Evolutionary conservation across 805 yeast genomes (phyloP), one percentile per base, ranked within the genome.

Genomic region (Lipomyces yamadae): DNA sequence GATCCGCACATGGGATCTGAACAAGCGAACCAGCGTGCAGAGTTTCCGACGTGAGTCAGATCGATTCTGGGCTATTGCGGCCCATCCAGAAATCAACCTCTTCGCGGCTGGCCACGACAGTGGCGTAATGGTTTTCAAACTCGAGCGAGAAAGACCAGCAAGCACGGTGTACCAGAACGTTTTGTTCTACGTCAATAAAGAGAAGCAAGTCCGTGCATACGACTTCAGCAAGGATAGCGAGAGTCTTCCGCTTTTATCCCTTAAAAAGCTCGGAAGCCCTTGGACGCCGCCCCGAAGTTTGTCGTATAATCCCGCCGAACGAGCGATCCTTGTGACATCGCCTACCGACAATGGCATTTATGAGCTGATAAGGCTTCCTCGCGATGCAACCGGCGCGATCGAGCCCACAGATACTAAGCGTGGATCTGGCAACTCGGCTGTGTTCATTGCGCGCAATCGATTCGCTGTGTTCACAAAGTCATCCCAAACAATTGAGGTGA

Each of bases 131-230:
- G 97, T 95, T 60, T 96, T 95, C 85, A 95, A 95, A 81, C 84
- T 95, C 68, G 97, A 92, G 78, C 90, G 98, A 77, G 99, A 95
- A 82, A 88, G 99, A 78, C 98, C 99, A 13, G 96, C 97, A n/a
- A 85, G 86, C 74, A 78, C 90, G 4, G 75, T 86, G 42, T 84
- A 83, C 79, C 95, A 90, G 76, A 90, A 90, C 78, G 87, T 84
- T 73, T 78, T 95, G 73, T 85, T 85, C 69, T 94, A 84, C 75
- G 86, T 92, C 74, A 92, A 91, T 78, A 84, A 86, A 68, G 97
- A 92, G 76, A 91, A 89, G 78, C 96, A 92, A 78, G 88, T 94
- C 62, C 96, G 92, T 78, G 81, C 86, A 63, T 92, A 85, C 75
- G 95, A 91, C 75, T 89, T 85, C 76, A 82, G 81, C 63, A 84